Percentiles rank a stretch among this genome's conserved stretches.
phyloP scores from a whole-genome alignment of 306 rosid species.

The Casuarina glauca region DNA sequence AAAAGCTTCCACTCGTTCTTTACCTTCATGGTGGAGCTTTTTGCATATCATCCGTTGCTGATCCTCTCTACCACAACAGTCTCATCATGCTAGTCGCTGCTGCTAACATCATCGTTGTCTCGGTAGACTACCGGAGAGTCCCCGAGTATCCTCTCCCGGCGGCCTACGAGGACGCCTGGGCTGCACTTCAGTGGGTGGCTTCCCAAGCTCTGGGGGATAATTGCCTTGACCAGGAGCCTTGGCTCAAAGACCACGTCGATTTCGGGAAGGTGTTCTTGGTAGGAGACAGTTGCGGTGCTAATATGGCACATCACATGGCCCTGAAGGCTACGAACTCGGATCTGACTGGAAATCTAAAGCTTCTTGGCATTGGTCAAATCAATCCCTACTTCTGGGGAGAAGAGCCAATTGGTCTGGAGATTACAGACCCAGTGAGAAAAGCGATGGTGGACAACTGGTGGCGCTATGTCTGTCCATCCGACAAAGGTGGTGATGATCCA shows the following conservation, averaged over 20 bases:
- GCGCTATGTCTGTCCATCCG: conserved; percentile 73
- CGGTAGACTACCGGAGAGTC: conserved; percentile 64
- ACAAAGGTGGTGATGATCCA: conserved; percentile 60
- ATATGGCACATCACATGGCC: conserved; percentile 63
- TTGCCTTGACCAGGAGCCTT: conserved; percentile 32
- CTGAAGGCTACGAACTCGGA: conserved; percentile 22
- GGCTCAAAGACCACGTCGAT: conserved; percentile 56
- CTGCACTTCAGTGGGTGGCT: conserved; percentile 58
- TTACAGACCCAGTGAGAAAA: conserved; percentile 39
- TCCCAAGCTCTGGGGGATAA: conserved; percentile 25
- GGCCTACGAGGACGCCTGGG: conserved; percentile 74
- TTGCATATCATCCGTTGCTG: conserved; percentile 55
- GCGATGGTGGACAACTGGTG: conserved; percentile 85
- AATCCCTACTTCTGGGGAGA: conserved; percentile 90
- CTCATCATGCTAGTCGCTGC: conserved; percentile 60
- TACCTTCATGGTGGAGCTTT: conserved; percentile 91
- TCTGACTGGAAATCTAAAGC: conserved; percentile 28
- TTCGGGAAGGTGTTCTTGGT: conserved; percentile 50
- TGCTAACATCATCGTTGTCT: conserved; percentile 51
- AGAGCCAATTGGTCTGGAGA: conserved; percentile 61
- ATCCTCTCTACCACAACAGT: conserved; percentile 70
- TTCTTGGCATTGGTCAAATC: conserved; percentile 51
- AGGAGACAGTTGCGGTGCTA: conserved; percentile 90
- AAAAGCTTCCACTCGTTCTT: conserved; percentile 55
- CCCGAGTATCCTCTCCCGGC: conserved; percentile 82